Conservation (phyloP, 2,329 filamentous ascomycete genomes). For the Talaromyces albobiverticillius region DNA sequence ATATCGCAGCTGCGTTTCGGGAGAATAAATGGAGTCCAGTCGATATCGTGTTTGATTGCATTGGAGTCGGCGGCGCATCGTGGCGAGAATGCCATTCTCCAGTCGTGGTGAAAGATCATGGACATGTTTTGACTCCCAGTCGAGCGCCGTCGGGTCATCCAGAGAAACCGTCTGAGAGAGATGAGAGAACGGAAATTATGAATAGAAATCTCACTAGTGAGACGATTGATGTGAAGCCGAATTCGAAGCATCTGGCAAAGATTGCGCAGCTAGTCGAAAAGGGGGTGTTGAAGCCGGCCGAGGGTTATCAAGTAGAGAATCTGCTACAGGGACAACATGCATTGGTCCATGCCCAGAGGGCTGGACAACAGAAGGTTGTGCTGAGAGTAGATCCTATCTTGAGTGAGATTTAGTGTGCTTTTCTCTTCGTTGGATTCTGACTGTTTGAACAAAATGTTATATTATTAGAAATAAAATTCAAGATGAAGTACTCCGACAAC, state of each 20-base stretch:
- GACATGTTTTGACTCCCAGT: constrained; percentile 28
- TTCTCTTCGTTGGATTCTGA: background rate
- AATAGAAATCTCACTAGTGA: constrained; percentile 27
- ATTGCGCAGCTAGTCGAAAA: constrained; percentile 36
- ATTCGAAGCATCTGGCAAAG: constrained; percentile 30
- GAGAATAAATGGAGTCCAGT: constrained; percentile 32
- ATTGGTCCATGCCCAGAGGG: constrained; percentile 23
- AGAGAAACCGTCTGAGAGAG: constrained; percentile 12
- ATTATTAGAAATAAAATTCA: constrained; percentile 11
- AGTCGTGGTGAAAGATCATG: constrained; percentile 31
- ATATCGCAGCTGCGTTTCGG: constrained; percentile 31
- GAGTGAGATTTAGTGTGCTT: constrained; percentile 6
- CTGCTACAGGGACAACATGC: constrained; percentile 33
- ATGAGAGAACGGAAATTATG: constrained; percentile 15
- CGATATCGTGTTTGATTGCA: constrained; percentile 41
- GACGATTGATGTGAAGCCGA: constrained; percentile 37
- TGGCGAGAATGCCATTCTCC: constrained; percentile 33
- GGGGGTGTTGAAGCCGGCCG: constrained; percentile 31
- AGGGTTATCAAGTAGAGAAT: constrained; percentile 30
- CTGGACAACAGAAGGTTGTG: constrained; percentile 15
- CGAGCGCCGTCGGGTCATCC: constrained; percentile 11
- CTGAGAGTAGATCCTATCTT: constrained; percentile 14
- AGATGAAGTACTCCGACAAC: constrained; percentile 7
- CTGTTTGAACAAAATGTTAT: background rate
- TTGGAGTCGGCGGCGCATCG: constrained; percentile 27